Conservation (phyloP, 805 yeast species). For the Wickerhamiella sergipiensis region DNA sequence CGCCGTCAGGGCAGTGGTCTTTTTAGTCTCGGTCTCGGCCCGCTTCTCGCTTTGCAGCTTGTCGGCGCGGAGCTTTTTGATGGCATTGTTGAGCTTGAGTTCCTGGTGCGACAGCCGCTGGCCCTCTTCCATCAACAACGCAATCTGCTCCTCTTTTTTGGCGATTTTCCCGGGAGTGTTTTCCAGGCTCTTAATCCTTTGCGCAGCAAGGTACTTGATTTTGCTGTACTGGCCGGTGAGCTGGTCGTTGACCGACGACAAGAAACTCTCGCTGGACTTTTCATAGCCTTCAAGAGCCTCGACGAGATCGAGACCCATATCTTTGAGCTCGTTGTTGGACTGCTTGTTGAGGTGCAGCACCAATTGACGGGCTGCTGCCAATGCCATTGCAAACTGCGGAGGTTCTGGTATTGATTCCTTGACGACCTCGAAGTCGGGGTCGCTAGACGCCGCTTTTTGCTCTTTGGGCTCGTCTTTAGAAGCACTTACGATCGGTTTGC, state of each 20-base stretch:
- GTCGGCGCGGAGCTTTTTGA: slow-evolving; percentile 45
- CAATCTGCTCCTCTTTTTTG: slow-evolving; percentile 40
- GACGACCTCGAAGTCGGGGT: slow-evolving; percentile 6
- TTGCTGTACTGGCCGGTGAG: slow-evolving; percentile 8
- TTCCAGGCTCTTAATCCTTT: not conserved
- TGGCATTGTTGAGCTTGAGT: slow-evolving; percentile 47
- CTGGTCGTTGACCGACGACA: slow-evolving; percentile 3
- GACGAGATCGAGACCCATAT: slow-evolving; percentile 1
- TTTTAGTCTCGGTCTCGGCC: slow-evolving; percentile 21
- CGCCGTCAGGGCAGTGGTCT: slow-evolving; percentile 20
- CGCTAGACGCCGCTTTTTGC: slow-evolving; percentile 21
- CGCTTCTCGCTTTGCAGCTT: slow-evolving; percentile 28
- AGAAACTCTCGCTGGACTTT: slow-evolving; percentile 1
- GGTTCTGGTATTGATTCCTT: not conserved
- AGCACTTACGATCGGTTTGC: too few relatives aligned
- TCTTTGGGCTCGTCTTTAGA: slow-evolving; percentile 20
- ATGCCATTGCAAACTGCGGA: not conserved
- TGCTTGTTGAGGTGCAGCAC: not conserved
- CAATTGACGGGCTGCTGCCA: not conserved
- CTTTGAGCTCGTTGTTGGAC: not conserved
- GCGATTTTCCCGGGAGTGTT: slow-evolving; percentile 1
- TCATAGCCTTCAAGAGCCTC: slow-evolving; percentile 8
- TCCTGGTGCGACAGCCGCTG: slow-evolving; percentile 32
- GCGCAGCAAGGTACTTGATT: slow-evolving; percentile 7
- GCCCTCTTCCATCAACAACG: slow-evolving; percentile 39